Percentiles rank a stretch among this genome's conserved stretches.
Conservation (phyloP, 768 basidiomycete species). For the Fistulinella prunicolor region DNA sequence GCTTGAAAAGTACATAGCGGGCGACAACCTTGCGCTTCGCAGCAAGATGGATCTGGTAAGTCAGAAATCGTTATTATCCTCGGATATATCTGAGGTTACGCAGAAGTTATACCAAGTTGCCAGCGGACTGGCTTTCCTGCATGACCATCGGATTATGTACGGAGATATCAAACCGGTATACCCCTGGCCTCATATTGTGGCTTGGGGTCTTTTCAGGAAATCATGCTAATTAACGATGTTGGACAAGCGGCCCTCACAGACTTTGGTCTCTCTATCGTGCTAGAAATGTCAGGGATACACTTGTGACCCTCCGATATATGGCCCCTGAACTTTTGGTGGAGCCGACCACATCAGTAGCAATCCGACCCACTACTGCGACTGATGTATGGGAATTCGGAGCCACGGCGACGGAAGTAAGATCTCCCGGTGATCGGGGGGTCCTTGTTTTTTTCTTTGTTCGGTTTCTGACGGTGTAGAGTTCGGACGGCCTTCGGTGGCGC, state of each 20-base stretch:
- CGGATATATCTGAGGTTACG: neutral
- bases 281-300: conserved; percentile 32
- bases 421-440: neutral
- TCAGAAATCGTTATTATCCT: neutral
- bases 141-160: conserved; percentile 27
- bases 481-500: conserved; percentile 5
- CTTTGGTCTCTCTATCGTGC: conserved; percentile 39
- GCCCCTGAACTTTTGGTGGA: conserved; percentile 33
- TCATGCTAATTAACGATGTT: conserved; percentile 34
- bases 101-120: conserved; percentile 22
- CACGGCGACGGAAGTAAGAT: conserved; percentile 34
- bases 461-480: conserved; percentile 9
- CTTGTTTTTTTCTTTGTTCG: too few relatives aligned
- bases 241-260: conserved; percentile 35
- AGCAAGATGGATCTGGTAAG: conserved; percentile 24
- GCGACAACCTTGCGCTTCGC: conserved; percentile 3
- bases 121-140: conserved; percentile 24
- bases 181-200: neutral
- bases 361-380: conserved; percentile 23
- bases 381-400: conserved; percentile 40
- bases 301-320: conserved; percentile 41
- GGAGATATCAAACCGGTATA: conserved; percentile 40
- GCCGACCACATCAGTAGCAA: conserved; percentile 10
- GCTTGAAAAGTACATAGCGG: conserved; percentile 16
- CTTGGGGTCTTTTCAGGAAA: conserved; percentile 28